phyloP scores from a whole-genome alignment of 2,329 filamentous ascomycete genomes.

The Pseudonectria buxi region DNA sequence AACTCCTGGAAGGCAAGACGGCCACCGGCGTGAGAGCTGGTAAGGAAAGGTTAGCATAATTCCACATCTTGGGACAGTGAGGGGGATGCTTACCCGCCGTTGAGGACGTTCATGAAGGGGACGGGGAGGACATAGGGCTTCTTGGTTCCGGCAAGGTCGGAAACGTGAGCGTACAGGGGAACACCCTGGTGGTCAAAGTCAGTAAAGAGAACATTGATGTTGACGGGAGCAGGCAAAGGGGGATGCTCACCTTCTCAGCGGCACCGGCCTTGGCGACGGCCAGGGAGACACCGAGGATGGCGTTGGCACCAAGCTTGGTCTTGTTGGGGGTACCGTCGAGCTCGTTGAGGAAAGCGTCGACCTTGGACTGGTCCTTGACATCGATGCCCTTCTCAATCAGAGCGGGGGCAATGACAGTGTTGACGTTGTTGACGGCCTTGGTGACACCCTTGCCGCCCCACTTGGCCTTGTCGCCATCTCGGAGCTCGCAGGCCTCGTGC shows the following conservation, averaged over 20 bases:
- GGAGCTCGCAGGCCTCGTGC: slow-evolving; percentile 86
- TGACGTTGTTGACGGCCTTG: slow-evolving; percentile 83
- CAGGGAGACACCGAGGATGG: slow-evolving; percentile 78
- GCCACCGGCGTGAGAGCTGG: slow-evolving; percentile 88
- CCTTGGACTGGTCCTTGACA: slow-evolving; percentile 77
- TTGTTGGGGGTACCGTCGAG: slow-evolving; percentile 84
- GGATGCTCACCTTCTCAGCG: slow-evolving; percentile 64
- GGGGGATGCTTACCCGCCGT: slow-evolving; percentile 51
- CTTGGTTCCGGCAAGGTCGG: slow-evolving; percentile 81
- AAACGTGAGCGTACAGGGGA: slow-evolving; percentile 81
- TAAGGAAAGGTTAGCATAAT: slow-evolving; percentile 11
- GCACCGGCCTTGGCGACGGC: slow-evolving; percentile 84
- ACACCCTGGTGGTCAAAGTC: slow-evolving; percentile 46
- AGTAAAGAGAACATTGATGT: slow-evolving; percentile 9
- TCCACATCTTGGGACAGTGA: neutral
- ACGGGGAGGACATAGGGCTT: slow-evolving; percentile 87
- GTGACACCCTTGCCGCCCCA: slow-evolving; percentile 83
- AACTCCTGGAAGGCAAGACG: slow-evolving; percentile 93
- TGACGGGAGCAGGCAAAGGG: neutral
- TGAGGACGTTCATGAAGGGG: slow-evolving; percentile 90
- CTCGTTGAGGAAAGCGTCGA: slow-evolving; percentile 79
- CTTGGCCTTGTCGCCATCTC: slow-evolving; percentile 80
- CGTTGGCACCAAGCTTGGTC: slow-evolving; percentile 81
- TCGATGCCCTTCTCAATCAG: slow-evolving; percentile 77
- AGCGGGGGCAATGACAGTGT: slow-evolving; percentile 70